Evolutionary conservation across 108 stramenopile species (phyloP), one percentile per base, ranked within the genome.

Genomic region (Nitzschia sp.): DNA sequence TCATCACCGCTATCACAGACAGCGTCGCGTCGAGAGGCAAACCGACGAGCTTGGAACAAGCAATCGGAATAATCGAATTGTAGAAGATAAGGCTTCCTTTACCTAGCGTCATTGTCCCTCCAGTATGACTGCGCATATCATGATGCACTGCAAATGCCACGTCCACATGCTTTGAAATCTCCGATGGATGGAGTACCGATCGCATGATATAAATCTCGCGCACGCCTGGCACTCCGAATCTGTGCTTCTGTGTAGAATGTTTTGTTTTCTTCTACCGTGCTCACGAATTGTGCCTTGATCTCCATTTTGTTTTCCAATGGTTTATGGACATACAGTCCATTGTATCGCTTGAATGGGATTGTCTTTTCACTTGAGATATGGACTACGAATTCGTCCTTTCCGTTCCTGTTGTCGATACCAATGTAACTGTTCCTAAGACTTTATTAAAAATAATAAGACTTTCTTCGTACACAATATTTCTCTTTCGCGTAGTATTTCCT

Each of bases 91-190:
- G 15, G 2, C 27, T 27, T 58, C 80, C 80, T 33, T 60, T 41
- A 1, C 78, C 78, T 19, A 79, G 17, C 1, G 71, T 44, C 66
- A 62, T 75, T 22, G 31, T 26, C 3, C 28, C 65, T 23, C 81
- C 81, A 4, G 74, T 71, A 33, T 82, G 81, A 11, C 77, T 65
- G 13, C n/a, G 58, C 61, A 28, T 45, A 47, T 33, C 64, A 2
- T 22, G 36, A 35, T 78, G 77, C 8, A 72, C 66, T 13, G 66
- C 71, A 38, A 61, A 78, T 11, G 77, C 60, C 1, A 68, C 78
- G 50, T 79, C 78, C 3, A 79, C 67, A 32, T n/a, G 50, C 50
- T n/a, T 52, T 52, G 50, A 52, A 52, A 23, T 52, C 50, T 5
- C 19, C 19, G 17, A 52, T 52, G 22, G 50, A 52, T 52, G 50